phyloP scores from a whole-genome alignment of 2,329 filamentous ascomycete genomes.

The Apiospora malaysiana region DNA sequence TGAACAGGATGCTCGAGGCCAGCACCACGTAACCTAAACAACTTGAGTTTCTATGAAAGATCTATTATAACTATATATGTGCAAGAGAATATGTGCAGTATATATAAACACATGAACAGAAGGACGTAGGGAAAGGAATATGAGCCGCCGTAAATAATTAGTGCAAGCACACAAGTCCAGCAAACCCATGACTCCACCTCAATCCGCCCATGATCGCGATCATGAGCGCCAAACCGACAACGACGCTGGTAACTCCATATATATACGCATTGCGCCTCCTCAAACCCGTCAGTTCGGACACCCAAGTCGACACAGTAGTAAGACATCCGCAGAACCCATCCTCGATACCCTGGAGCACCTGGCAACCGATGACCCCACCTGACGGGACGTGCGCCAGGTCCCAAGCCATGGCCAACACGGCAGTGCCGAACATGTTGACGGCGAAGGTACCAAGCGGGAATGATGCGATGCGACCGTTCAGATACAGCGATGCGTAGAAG shows the following conservation, averaged over 20 bases:
- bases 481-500: conserved; percentile 71
- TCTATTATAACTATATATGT: no score
- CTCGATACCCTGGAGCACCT: conserved; percentile 69
- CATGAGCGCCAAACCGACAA: conserved; percentile 62
- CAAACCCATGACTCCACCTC: conserved; percentile 69
- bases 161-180: conserved; percentile 45
- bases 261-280: conserved; percentile 62
- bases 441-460: conserved; percentile 89
- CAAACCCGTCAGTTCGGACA: conserved; percentile 62
- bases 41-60: not conserved
- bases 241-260: conserved; percentile 69
- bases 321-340: conserved; percentile 73
- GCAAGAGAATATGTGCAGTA: not conserved
- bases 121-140: not conserved
- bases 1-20: no score
- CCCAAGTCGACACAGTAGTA: conserved; percentile 73
- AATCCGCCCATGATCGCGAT: conserved; percentile 78
- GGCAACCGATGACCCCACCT: conserved; percentile 65
- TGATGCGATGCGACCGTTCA: conserved; percentile 70
- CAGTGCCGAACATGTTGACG: conserved; percentile 80
- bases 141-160: conserved; percentile 20
- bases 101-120: not conserved
- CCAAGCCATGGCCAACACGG: conserved; percentile 76
- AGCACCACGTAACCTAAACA: not conserved
- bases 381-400: conserved; percentile 74